A percentile compares a stretch with the other conserved stretches of the same genome.
Evolutionary conservation across 2,329 filamentous ascomycete genomes (phyloP).

Genomic region (Phyllosticta citrichinensis): DNA sequence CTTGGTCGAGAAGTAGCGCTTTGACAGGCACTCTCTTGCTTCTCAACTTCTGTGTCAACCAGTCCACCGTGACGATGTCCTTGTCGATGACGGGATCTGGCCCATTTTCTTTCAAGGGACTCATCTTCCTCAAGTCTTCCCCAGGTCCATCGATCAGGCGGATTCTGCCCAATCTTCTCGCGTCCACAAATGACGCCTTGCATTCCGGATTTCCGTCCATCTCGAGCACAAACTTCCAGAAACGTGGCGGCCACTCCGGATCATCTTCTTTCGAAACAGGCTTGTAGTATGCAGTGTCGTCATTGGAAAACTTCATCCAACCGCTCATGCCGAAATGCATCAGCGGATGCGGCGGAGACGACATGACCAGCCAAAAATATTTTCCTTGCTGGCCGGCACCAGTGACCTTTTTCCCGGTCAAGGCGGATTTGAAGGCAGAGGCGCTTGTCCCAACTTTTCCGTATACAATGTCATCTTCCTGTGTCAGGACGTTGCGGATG

Average conservation of each 20-base stretch:
- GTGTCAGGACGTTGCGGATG: constrained; percentile 58
- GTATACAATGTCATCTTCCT: constrained; percentile 77
- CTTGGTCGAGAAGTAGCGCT: constrained; percentile 77
- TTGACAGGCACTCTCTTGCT: constrained; percentile 81
- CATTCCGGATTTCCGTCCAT: constrained; percentile 53
- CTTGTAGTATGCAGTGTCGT: constrained; percentile 72
- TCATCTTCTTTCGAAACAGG: constrained; percentile 46
- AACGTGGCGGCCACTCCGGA: constrained; percentile 76
- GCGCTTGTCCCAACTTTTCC: constrained; percentile 81
- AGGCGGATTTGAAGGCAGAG: constrained; percentile 59
- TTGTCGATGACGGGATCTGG: constrained; percentile 84
- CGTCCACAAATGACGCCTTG: constrained; percentile 71
- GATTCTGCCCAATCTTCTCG: constrained; percentile 68
- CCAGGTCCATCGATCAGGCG: constrained; percentile 73
- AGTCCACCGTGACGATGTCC: constrained; percentile 65
- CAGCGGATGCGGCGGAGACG: constrained; percentile 68
- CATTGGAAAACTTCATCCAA: constrained; percentile 80
- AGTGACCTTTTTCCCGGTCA: constrained; percentile 63
- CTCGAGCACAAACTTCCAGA: constrained; percentile 74
- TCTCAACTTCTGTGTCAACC: constrained; percentile 59
- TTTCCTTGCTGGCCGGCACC: constrained; percentile 81
- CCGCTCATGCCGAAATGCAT: constrained; percentile 72
- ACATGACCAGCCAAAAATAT: constrained; percentile 88
- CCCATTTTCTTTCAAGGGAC: constrained; percentile 81
- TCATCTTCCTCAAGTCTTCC: constrained; percentile 61